Evolutionary conservation across 2,329 filamentous ascomycete genomes (phyloP).

Genomic region (Fusarium denticulatum): DNA sequence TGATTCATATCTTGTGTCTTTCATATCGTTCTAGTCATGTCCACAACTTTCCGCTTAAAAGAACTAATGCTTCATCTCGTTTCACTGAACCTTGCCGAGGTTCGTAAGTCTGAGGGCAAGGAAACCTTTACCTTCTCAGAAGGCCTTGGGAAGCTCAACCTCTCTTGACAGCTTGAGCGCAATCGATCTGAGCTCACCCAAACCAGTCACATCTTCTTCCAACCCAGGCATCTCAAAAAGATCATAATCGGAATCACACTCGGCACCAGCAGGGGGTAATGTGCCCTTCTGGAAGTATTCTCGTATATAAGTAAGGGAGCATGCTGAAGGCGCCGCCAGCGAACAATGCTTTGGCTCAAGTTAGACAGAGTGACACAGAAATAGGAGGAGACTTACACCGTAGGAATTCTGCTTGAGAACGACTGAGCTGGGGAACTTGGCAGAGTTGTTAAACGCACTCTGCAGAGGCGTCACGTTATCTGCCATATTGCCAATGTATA

Average conservation of each 20-base stretch:
- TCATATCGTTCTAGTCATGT: not conserved
- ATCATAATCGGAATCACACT: slow-evolving; percentile 57
- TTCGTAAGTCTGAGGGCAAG: not conserved
- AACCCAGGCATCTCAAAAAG: slow-evolving; percentile 52
- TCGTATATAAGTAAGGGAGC: slow-evolving; percentile 54
- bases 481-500: slow-evolving; percentile 56
- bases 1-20: not conserved
- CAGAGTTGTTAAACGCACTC: slow-evolving; percentile 57
- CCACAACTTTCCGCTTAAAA: not conserved
- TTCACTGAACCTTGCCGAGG: not conserved
- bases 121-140: not conserved
- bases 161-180: slow-evolving; percentile 27
- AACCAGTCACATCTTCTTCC: slow-evolving; percentile 1
- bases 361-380: not conserved
- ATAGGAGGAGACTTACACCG: slow-evolving; percentile 52
- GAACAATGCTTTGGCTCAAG: slow-evolving; percentile 57
- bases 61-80: not conserved
- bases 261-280: slow-evolving; percentile 55
- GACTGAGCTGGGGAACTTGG: slow-evolving; percentile 56
- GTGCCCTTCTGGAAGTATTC: slow-evolving; percentile 58
- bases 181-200: slow-evolving; percentile 34
- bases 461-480: slow-evolving; percentile 61
- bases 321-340: slow-evolving; percentile 55
- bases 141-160: slow-evolving; percentile 27
- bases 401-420: slow-evolving; percentile 61